phyloP scores from a whole-genome alignment of 768 basidiomycete genomes.

The Rossbeevera mucosa region DNA sequence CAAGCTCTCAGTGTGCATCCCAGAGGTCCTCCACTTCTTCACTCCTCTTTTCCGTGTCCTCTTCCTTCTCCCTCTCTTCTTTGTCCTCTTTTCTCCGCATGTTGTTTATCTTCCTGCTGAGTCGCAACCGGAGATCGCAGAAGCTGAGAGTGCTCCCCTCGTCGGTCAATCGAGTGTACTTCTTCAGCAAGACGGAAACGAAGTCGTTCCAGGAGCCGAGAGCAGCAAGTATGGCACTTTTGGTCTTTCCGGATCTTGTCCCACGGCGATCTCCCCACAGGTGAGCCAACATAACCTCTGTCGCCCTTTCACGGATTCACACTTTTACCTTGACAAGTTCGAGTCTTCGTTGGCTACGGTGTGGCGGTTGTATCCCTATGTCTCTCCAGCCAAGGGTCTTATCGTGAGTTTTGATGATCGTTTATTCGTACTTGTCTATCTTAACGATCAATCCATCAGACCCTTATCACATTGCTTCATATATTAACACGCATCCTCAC shows the following conservation, averaged over 20 bases:
- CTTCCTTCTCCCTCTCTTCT: conserved; percentile 55
- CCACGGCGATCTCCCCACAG: neutral
- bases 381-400: conserved; percentile 19
- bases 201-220: conserved; percentile 31
- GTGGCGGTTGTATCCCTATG: conserved; percentile 16
- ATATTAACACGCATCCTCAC: conserved; percentile 75
- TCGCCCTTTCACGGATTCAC: neutral
- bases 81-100: conserved; percentile 58
- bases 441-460: conserved; percentile 33
- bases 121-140: conserved; percentile 13
- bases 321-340: neutral
- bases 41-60: conserved; percentile 66
- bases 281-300: conserved; percentile 6
- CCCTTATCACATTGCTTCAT: conserved; percentile 66
- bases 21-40: conserved; percentile 43
- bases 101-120: conserved; percentile 48
- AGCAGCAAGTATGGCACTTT: conserved; percentile 76
- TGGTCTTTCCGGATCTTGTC: conserved; percentile 16
- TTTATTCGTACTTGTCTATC: neutral
- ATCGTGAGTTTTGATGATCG: conserved; percentile 14
- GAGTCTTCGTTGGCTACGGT: conserved; percentile 16
- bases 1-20: conserved; percentile 28
- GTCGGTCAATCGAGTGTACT: conserved; percentile 46
- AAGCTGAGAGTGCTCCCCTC: conserved; percentile 25
- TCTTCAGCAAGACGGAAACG: conserved; percentile 45